Percentiles rank a stretch among this genome's conserved stretches.
phyloP scores from a whole-genome alignment of 2,329 filamentous ascomycete genomes.

The Biscogniauxia sp. region DNA sequence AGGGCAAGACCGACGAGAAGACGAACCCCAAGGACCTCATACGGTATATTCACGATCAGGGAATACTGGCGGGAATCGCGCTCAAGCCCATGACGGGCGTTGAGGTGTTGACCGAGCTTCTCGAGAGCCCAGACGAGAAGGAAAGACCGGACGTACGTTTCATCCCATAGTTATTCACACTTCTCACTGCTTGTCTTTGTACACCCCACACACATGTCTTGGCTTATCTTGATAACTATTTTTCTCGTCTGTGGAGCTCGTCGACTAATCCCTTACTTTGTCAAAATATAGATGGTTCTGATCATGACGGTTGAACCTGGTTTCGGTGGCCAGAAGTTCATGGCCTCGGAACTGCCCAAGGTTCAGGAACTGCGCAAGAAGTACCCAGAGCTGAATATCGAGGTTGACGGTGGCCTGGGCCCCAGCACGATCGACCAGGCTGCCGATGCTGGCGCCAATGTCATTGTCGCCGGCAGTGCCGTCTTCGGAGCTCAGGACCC shows the following conservation, averaged over 20 bases:
- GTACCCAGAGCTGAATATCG: slow-evolving; percentile 93
- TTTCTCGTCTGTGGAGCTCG: no score
- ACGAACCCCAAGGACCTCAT: slow-evolving; percentile 85
- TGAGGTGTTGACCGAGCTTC: slow-evolving; percentile 86
- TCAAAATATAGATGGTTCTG: slow-evolving; percentile 78
- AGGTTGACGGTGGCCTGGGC: slow-evolving; percentile 91
- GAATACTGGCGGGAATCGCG: slow-evolving; percentile 88
- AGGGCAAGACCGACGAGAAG: slow-evolving; percentile 63
- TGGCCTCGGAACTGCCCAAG: slow-evolving; percentile 93
- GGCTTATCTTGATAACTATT: no score
- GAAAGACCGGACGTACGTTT: slow-evolving; percentile 82
- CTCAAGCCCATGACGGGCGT: slow-evolving; percentile 92
- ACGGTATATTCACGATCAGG: slow-evolving; percentile 82
- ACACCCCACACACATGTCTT: no score
- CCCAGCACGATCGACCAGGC: slow-evolving; percentile 89
- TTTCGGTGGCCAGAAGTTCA: slow-evolving; percentile 98
- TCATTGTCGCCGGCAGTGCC: slow-evolving; percentile 94
- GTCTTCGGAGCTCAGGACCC: slow-evolving; percentile 93
- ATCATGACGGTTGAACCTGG: slow-evolving; percentile 98
- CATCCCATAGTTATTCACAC: background rate
- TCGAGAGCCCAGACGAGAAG: slow-evolving; percentile 68
- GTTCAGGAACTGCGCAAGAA: slow-evolving; percentile 76
- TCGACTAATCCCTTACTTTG: background rate
- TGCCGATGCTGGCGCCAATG: slow-evolving; percentile 92
- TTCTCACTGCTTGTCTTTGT: no score